Conservation (phyloP, 2,329 filamentous ascomycete genomes). For the Fusarium sarcochroum region DNA sequence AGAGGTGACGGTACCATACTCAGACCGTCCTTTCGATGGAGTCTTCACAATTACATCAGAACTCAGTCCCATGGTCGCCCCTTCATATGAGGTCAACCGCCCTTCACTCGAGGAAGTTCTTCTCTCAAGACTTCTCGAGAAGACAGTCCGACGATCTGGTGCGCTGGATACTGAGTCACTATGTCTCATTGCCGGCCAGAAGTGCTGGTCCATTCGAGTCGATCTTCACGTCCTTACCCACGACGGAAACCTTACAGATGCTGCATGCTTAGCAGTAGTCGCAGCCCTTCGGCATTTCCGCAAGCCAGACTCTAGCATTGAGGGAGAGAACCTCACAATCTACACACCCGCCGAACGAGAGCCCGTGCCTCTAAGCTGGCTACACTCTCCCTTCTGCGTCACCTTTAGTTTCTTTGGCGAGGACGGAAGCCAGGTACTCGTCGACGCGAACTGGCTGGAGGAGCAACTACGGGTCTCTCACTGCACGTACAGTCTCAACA, state of each 20-base stretch:
- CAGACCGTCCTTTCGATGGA: conserved; percentile 94
- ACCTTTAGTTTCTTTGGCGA: conserved; percentile 89
- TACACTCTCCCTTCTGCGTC: conserved; percentile 92
- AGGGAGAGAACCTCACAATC: conserved; percentile 86
- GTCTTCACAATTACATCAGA: conserved; percentile 94
- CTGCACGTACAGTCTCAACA: conserved; percentile 88
- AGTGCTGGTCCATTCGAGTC: conserved; percentile 91
- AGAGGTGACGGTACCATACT: conserved; percentile 86
- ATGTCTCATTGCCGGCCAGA: conserved; percentile 90
- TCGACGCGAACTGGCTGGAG: conserved; percentile 81
- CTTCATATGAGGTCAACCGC: conserved; percentile 88
- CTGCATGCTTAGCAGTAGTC: conserved; percentile 87
- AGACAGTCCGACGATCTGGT: conserved; percentile 91
- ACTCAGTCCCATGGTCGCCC: conserved; percentile 91
- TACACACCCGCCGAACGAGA: conserved; percentile 89
- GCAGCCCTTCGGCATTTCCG: conserved; percentile 92
- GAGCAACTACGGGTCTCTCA: conserved; percentile 82
- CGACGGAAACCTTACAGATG: conserved; percentile 91
- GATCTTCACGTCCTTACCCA: conserved; percentile 93
- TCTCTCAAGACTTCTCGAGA: conserved; percentile 90
- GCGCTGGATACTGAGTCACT: conserved; percentile 96
- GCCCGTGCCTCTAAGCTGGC: conserved; percentile 88
- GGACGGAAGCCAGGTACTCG: conserved; percentile 74
- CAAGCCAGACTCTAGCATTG: conserved; percentile 88
- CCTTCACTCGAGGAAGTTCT: conserved; percentile 88